Evolutionary conservation across 2,329 filamentous ascomycete species (phyloP).

Genomic region (Venturia pyrina): DNA sequence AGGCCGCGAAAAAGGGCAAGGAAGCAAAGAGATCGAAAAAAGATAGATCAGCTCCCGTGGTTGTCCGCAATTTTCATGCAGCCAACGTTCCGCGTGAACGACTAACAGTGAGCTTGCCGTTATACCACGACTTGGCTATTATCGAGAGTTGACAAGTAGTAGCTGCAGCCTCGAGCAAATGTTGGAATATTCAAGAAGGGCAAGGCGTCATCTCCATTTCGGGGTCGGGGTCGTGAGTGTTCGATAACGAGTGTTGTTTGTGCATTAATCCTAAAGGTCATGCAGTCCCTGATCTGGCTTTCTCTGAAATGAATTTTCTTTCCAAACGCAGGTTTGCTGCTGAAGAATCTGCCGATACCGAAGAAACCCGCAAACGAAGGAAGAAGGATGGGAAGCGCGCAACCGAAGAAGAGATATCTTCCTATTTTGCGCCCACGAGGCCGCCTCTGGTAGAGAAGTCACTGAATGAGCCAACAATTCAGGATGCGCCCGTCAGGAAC

Average conservation of each 20-base stretch:
- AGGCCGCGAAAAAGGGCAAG: conserved; percentile 20
- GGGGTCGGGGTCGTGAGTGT: conserved; percentile 32
- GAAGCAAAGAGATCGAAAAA: conserved; percentile 21
- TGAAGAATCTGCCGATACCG: conserved; percentile 20
- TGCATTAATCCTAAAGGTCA: neutral
- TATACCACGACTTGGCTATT: neutral
- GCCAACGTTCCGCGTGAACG: conserved; percentile 35
- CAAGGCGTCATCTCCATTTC: conserved; percentile 34
- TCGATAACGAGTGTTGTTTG: neutral
- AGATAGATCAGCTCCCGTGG: conserved; percentile 25
- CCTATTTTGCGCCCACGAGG: conserved; percentile 31
- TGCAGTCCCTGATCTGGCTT: conserved; percentile 41
- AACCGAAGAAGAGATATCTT: conserved; percentile 34
- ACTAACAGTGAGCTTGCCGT: conserved; percentile 31
- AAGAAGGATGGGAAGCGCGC: conserved; percentile 22
- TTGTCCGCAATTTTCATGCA: conserved; percentile 34
- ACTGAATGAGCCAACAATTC: conserved; percentile 17
- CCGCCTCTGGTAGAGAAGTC: conserved; percentile 20
- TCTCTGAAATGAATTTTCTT: conserved; percentile 42
- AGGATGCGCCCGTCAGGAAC: neutral
- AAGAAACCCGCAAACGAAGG: conserved; percentile 21
- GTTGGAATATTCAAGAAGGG: conserved; percentile 41
- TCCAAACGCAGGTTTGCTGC: conserved; percentile 25
- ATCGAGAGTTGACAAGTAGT: conserved; percentile 12
- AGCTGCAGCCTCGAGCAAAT: conserved; percentile 34